Evolutionary conservation across 768 basidiomycete species (phyloP).

Genomic region (Sarcodon aspratus): DNA sequence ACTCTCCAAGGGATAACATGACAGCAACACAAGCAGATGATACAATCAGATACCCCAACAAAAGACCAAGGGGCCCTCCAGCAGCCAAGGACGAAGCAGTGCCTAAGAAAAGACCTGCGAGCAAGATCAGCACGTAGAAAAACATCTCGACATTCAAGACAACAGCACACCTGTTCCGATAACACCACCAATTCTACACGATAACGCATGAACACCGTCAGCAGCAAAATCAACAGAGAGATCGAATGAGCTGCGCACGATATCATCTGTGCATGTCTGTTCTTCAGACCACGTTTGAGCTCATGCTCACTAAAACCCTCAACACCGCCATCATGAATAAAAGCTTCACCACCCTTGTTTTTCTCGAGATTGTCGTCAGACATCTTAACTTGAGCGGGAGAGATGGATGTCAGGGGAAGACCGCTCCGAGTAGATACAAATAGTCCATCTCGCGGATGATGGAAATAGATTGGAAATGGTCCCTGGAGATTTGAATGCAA

Average conservation of each 20-base stretch:
- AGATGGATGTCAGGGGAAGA: too few relatives aligned
- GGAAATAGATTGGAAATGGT: too few relatives aligned
- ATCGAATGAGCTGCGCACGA: neutral
- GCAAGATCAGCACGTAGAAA: too few relatives aligned
- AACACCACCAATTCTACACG: slow-evolving; percentile 11
- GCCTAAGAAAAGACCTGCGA: slow-evolving; percentile 35
- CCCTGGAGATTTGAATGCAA: too few relatives aligned
- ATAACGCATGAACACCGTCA: neutral
- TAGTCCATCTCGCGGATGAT: too few relatives aligned
- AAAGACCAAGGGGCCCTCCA: slow-evolving; percentile 36
- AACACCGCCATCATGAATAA: neutral
- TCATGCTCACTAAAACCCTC: neutral
- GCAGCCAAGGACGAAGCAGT: slow-evolving; percentile 30
- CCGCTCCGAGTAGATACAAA: too few relatives aligned
- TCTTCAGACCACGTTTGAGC: neutral
- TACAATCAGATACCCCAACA: slow-evolving; percentile 28
- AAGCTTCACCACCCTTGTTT: neutral
- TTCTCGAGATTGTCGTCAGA: neutral
- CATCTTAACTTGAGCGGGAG: neutral
- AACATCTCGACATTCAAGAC: too few relatives aligned
- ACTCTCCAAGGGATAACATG: slow-evolving; percentile 33
- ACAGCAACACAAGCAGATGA: slow-evolving; percentile 24
- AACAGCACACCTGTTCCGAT: slow-evolving; percentile 29
- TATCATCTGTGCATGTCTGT: neutral
- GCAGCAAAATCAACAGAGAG: neutral